phyloP scores from a whole-genome alignment of 2,329 filamentous ascomycete species.

The Nothophoma quercina region DNA sequence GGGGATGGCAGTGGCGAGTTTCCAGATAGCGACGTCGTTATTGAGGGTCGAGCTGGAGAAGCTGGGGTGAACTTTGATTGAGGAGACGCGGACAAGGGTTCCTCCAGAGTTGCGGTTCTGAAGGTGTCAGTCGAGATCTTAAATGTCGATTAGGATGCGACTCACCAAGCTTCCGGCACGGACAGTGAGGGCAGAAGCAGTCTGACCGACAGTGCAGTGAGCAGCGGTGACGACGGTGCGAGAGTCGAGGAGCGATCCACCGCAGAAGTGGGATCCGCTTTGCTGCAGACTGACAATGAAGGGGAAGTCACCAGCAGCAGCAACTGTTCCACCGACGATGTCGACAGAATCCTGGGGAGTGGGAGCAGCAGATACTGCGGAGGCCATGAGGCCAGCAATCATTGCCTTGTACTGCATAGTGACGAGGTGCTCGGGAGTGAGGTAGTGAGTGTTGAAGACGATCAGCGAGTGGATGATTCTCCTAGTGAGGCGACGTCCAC shows the following conservation, averaged over 20 bases:
- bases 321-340: conserved; percentile 39
- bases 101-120: conserved; percentile 34
- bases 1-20: conserved; percentile 33
- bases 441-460: conserved; percentile 17
- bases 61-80: conserved; percentile 29
- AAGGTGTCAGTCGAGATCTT: background rate
- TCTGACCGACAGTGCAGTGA: conserved; percentile 33
- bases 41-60: conserved; percentile 24
- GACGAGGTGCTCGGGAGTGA: conserved; percentile 16
- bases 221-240: conserved; percentile 41
- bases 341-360: conserved; percentile 29
- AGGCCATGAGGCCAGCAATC: conserved; percentile 31
- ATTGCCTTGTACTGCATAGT: conserved; percentile 36
- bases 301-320: conserved; percentile 36
- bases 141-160: too few species aligned
- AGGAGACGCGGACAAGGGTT: conserved; percentile 26
- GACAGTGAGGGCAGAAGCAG: conserved; percentile 25
- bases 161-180: conserved; percentile 35
- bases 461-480: conserved; percentile 30
- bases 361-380: conserved; percentile 31
- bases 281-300: conserved; percentile 37
- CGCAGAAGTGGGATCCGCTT: conserved; percentile 36
- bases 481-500: conserved; percentile 1
- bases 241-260: conserved; percentile 36
- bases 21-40: conserved; percentile 37